A percentile compares a stretch with the other conserved stretches of the same genome.
Evolutionary conservation across 192 early-diverging fungal species (phyloP).

Genomic region (Cladochytrium replicatum): DNA sequence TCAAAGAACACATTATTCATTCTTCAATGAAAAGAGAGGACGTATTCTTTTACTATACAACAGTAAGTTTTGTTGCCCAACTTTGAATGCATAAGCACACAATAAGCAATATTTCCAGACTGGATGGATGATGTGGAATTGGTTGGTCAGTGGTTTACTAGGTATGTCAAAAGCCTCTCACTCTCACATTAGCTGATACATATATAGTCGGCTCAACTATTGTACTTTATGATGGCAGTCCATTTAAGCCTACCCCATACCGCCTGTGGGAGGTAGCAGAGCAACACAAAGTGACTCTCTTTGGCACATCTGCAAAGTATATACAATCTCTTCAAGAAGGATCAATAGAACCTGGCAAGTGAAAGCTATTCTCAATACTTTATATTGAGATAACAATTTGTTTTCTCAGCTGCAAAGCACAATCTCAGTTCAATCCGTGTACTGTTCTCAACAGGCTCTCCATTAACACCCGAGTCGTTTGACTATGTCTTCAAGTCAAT

Average conservation of each 20-base stretch:
- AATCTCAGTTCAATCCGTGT: constrained; percentile 54
- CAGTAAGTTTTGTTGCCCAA: background rate
- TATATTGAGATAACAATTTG: too few relatives aligned
- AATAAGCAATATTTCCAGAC: constrained; percentile 86
- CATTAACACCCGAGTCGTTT: constrained; percentile 83
- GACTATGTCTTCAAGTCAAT: constrained; percentile 84
- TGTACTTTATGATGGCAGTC: constrained; percentile 87
- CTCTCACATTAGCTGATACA: background rate
- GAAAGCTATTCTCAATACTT: too few relatives aligned
- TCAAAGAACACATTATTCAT: constrained; percentile 89
- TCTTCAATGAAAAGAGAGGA: constrained; percentile 65
- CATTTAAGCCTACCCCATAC: constrained; percentile 71
- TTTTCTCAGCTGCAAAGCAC: too few relatives aligned
- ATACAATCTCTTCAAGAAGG: constrained; percentile 80
- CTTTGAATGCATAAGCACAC: background rate
- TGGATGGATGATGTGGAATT: constrained; percentile 99
- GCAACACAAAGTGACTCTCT: constrained; percentile 64
- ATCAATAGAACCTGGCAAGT: constrained; percentile 48
- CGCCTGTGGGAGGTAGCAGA: constrained; percentile 75
- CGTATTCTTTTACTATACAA: constrained; percentile 69
- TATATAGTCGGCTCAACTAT: constrained; percentile 57
- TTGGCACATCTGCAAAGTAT: constrained; percentile 94
- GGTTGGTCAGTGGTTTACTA: constrained; percentile 76
- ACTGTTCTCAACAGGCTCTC: constrained; percentile 91
- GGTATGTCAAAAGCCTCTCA: background rate